Conservation (phyloP, 176 grass and related monocot genomes). For the Dactylis glomerata region DNA sequence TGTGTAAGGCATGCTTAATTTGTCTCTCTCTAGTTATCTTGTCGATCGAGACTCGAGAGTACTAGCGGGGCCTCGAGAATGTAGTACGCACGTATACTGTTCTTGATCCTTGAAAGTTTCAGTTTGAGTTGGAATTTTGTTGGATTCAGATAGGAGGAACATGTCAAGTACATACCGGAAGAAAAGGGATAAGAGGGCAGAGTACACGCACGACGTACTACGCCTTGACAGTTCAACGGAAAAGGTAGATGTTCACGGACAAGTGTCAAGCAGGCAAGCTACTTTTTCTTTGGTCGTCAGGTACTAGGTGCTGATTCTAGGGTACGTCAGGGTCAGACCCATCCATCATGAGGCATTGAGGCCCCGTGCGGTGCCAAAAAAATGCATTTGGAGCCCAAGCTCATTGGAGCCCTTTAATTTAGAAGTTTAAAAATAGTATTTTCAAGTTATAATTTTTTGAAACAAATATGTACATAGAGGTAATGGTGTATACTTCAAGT, state of each 20-base stretch:
- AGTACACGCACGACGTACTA: not conserved
- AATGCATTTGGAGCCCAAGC: too few relatives aligned
- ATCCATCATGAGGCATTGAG: not conserved
- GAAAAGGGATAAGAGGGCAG: not conserved
- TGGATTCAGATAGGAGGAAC: not conserved
- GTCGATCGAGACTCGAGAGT: not conserved
- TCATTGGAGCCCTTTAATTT: too few relatives aligned
- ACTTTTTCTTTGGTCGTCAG: not conserved
- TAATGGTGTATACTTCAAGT: too few relatives aligned
- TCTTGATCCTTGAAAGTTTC: not conserved
- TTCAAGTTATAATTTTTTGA: too few relatives aligned
- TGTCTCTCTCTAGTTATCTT: not conserved
- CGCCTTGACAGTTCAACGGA: constrained; percentile 26
- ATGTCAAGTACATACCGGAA: not conserved
- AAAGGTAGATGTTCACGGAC: constrained; percentile 22
- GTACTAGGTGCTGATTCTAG: constrained; percentile 21
- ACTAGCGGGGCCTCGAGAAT: not conserved
- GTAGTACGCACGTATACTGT: not conserved
- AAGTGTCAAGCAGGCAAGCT: constrained; percentile 23
- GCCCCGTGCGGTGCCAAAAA: too few relatives aligned
- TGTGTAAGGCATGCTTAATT: not conserved
- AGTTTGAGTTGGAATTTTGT: not conserved
- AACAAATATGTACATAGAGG: too few relatives aligned
- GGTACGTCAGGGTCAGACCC: constrained; percentile 12
- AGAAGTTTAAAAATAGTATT: too few relatives aligned